Base-by-base conservation (phyloP, 495 filamentous ascomycete species). In the Zalerion maritima region DNA sequence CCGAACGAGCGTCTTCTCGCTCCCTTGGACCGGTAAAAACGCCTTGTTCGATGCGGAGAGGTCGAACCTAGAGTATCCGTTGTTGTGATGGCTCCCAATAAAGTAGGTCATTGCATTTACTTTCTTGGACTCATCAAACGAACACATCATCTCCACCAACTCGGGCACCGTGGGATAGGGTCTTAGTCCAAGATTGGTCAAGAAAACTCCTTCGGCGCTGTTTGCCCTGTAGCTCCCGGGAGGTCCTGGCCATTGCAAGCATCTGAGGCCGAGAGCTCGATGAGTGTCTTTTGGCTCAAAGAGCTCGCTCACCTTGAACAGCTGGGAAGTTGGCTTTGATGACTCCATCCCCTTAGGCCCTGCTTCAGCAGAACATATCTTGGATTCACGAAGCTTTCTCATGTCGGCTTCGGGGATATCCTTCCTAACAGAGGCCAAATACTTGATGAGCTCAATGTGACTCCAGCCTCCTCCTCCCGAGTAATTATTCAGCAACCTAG, bases 381-480 rank as follows among this genome's bases (percentile, higher is more conserved):
- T 71, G 1, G 80, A 80, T 18, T 68, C 63, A 20, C 63, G 78
- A 17, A 99, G 67, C 37, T 77, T 76, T 37, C 70, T 73, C 31
- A 94, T 68, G 49, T 99, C 91, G 18, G 75, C 76, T 7, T 53
- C 42, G 6, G 89, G 91, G 31, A 99, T 94, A 45, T 99, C 91
- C 26, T 84, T 71, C 29, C 71, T 69, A 6, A 99, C 85, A 10
- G 84, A 87, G 6, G 81, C 69, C 23, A 99, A 67, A 42, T 99
- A 99, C 36, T 77, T 81, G 52, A 99, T 87, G 10, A 99, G 64
- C 40, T 96, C 86, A 25, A 91, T 74, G 47, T 96, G 89, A 39
- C 75, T 91, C 82, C 80, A 93, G 61, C 77, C 82, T 11, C 59
- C 51, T 24, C 50, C 41, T n/a, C 41, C 50, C 23, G 46, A 30